Percentiles rank a stretch among this genome's conserved stretches.
Conservation (phyloP, 108 stramenopile genomes). For the Discostella stelligeroides region DNA sequence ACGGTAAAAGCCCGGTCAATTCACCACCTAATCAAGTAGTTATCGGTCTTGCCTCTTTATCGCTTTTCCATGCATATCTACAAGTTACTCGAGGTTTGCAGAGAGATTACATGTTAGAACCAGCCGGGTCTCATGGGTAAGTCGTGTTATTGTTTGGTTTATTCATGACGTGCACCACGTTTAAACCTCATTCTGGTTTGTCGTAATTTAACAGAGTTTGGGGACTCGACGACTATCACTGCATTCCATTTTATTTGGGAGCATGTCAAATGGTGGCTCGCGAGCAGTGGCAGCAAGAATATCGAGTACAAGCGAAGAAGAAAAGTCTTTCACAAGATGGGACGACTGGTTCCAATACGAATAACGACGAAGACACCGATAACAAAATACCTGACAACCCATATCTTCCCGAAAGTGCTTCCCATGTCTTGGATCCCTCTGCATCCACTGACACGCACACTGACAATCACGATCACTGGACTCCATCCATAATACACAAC, state of each 20-base stretch:
- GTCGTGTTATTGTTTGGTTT: neutral
- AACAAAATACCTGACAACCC: constrained; percentile 27
- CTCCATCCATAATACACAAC: constrained; percentile 47
- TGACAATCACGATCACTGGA: constrained; percentile 46
- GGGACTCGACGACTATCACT: constrained; percentile 98
- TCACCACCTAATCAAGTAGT: constrained; percentile 47
- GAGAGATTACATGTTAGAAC: constrained; percentile 92
- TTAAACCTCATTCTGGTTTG: neutral
- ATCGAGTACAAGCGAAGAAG: constrained; percentile 19
- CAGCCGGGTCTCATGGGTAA: constrained; percentile 86
- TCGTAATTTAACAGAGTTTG: constrained; percentile 74
- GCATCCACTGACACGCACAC: constrained; percentile 10
- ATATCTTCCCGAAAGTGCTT: constrained; percentile 28
- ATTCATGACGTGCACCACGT: constrained; percentile 13
- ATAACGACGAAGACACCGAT: constrained; percentile 21
- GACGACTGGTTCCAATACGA: constrained; percentile 4
- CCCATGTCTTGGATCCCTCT: constrained; percentile 6
- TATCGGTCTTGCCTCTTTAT: constrained; percentile 60
- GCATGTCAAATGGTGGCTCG: constrained; percentile 79
- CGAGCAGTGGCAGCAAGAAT: constrained; percentile 41
- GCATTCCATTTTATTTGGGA: constrained; percentile 94
- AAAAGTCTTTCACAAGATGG: constrained; percentile 1
- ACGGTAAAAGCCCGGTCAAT: constrained; percentile 25
- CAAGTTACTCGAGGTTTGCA: constrained; percentile 78
- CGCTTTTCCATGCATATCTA: constrained; percentile 73